Evolutionary conservation across 257 asterid species (phyloP), one percentile per base, ranked within the genome.

Genomic region (Jasminum sambac): DNA sequence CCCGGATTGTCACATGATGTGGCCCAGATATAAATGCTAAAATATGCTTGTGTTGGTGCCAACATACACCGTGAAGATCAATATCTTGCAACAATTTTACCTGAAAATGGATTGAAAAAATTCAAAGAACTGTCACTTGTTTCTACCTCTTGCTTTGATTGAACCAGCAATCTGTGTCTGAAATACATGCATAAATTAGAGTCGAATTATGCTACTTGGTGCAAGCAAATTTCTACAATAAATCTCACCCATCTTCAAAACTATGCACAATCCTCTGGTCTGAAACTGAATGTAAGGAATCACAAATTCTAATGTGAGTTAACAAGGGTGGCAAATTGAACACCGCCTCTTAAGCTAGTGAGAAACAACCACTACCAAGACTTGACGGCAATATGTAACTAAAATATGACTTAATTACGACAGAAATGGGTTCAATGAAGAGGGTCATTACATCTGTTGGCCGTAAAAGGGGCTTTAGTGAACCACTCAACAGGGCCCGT

Each of bases 21-120:
- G 72, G 80, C 64, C 98, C 96, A 50, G 97, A 89, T 77, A 90
- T 78, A 81, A 95, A 89, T 71, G 98, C 97, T 61, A 95, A 73
- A 73, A 89, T 84, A 71, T 83, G 86, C 68, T 89, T 91, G 77
- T 85, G 86, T 19, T 82, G 88, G 82, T 95, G 93, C 97, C 99
- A 95, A 81, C 90, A 83, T 70, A 91, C 78, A 67, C 89, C 81
- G 44, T 81, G 91, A 74, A 89, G 87, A 84, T 87, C 94, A 64
- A 88, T 76, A 65, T 64, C 83, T 64, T 80, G 90, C 63, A 88
- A 84, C 72, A 82, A 73, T 76, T 88, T 91, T 42, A 90, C 95
- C 97, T 93, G 82, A 57, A 80, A 61, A 64, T 16, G 39, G 23
- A 60, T 6, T 57, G 36, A 25, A 41, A 70, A 61, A 68, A 30